These are phyloP conservation scores for Cladosporium cucumerinum DNA, from an alignment of 2,329 filamentous ascomycete genomes.

Conservation along the genomic window DNA sequence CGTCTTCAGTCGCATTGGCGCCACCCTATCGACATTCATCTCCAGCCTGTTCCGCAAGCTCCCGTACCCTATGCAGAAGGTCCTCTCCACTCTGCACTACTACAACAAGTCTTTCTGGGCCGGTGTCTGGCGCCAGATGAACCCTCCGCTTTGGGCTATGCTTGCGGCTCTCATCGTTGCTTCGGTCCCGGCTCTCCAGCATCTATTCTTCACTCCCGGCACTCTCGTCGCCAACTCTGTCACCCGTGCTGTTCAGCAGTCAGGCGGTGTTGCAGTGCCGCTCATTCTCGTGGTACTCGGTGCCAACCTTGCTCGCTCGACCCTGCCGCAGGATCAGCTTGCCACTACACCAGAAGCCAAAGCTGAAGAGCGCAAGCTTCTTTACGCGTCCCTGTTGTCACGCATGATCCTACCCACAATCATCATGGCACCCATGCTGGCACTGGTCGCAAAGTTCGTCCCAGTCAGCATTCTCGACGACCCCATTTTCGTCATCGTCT, in stretches of 20 bases:
- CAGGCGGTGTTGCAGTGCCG: conserved; percentile 86
- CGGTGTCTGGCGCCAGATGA: conserved; percentile 92
- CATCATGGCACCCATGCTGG: conserved; percentile 87
- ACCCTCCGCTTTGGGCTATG: conserved; percentile 97
- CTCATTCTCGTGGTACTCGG: conserved; percentile 93
- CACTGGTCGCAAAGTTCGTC: conserved; percentile 82
- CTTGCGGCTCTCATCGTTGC: conserved; percentile 84
- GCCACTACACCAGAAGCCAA: conserved; percentile 67
- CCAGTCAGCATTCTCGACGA: conserved; percentile 93
- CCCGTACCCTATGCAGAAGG: conserved; percentile 52
- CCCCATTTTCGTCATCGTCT: conserved; percentile 96
- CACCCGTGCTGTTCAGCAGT: conserved; percentile 80
- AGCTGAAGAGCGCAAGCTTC: conserved; percentile 66
- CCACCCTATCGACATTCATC: conserved; percentile 29
- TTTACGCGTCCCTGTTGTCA: conserved; percentile 79
- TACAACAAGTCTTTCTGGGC: conserved; percentile 52
- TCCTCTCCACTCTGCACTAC: conserved; percentile 43
- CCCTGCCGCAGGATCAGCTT: conserved; percentile 65
- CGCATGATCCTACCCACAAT: conserved; percentile 90
- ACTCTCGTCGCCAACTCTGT: conserved; percentile 92
- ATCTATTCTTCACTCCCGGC: conserved; percentile 80
- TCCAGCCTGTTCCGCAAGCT: conserved; percentile 47
- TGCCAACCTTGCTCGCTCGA: conserved; percentile 90
- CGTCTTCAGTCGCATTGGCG: conserved; percentile 26
- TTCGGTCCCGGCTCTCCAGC: conserved; percentile 77